Evolutionary conservation across 2,329 filamentous ascomycete genomes (phyloP), one percentile per base, ranked within the genome.

Genomic region (Rutstroemia sp.): DNA sequence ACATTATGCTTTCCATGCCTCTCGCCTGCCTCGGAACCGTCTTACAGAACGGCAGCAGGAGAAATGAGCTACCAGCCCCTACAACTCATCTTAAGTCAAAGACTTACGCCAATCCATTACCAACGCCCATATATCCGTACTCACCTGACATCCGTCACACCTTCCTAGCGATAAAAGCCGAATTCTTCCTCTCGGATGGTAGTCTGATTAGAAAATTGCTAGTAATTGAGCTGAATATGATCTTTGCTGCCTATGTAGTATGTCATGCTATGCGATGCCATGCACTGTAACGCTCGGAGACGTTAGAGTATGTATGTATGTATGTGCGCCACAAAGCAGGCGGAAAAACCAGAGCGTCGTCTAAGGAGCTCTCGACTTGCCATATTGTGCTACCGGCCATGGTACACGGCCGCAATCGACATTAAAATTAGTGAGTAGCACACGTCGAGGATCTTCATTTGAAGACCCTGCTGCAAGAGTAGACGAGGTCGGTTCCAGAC

Each of bases 231-330:
- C 34, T 48, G 12, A 21, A 36, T 38, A 36, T 39, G n/a, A 25
- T 47, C 36, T 48, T 8, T 16, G 9, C 25, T 39, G 21, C 34
- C 17, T 6, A 46, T 19, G 19, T 19, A 19, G 19, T 19, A 19
- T 46, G 30, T 19, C n/a, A 38, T 36, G 45, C 30, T 16, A 30
- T 51, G 49, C 19, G 17, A 30, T 36, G 25, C 39, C 10, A 30
- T 52, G 53, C 53, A 50, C 50, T 57, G 51, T 56, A 34, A 59
- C 39, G 57, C 57, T 59, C 58, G 52, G 57, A 61, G 59, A 63
- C 59, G 59, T 63, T 63, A 58, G 38, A 51, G 36, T 62, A n/a
- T 51, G 36, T 19, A 9, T 51, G 36, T 19, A 9, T 48, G 27
- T 30, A 10, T 44, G 23, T 54, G 56, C 51, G 56, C 58, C 55